phyloP scores from a whole-genome alignment of 2,329 filamentous ascomycete species.

The Fusarium subtropicale region DNA sequence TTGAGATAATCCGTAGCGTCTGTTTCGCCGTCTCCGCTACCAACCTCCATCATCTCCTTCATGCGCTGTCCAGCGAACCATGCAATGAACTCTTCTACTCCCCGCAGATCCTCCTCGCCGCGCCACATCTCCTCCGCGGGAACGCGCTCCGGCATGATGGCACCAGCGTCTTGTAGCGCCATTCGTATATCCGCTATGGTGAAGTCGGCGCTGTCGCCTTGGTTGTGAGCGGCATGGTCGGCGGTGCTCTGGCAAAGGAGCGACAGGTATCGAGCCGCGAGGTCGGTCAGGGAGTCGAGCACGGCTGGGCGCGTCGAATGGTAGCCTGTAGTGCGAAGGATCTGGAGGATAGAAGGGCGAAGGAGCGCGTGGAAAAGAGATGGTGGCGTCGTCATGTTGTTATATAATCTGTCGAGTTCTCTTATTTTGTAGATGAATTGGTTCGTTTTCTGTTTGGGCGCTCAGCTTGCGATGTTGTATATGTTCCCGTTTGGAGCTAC shows the following conservation, averaged over 20 bases:
- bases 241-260: slow-evolving; percentile 80
- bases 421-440: slow-evolving; percentile 3
- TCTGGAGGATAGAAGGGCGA: slow-evolving; percentile 88
- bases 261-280: slow-evolving; percentile 83
- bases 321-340: slow-evolving; percentile 91
- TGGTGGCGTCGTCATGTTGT: slow-evolving; percentile 59
- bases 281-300: slow-evolving; percentile 87
- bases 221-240: slow-evolving; percentile 75
- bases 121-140: slow-evolving; percentile 75
- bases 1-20: slow-evolving; percentile 77
- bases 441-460: background rate
- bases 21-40: slow-evolving; percentile 74
- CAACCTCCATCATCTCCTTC: slow-evolving; percentile 83
- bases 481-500: slow-evolving; percentile 14
- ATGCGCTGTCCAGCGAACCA: slow-evolving; percentile 83
- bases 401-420: background rate
- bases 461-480: slow-evolving; percentile 4
- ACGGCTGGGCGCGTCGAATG: slow-evolving; percentile 84
- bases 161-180: slow-evolving; percentile 84
- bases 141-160: slow-evolving; percentile 75
- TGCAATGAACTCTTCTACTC: slow-evolving; percentile 79
- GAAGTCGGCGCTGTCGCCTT: slow-evolving; percentile 64
- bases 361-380: slow-evolving; percentile 79
- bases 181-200: slow-evolving; percentile 81
- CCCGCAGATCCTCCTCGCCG: slow-evolving; percentile 80